Percentiles rank a stretch among this genome's conserved stretches.
Evolutionary conservation across 2,329 filamentous ascomycete genomes (phyloP).

Genomic region (Colletotrichum horii): DNA sequence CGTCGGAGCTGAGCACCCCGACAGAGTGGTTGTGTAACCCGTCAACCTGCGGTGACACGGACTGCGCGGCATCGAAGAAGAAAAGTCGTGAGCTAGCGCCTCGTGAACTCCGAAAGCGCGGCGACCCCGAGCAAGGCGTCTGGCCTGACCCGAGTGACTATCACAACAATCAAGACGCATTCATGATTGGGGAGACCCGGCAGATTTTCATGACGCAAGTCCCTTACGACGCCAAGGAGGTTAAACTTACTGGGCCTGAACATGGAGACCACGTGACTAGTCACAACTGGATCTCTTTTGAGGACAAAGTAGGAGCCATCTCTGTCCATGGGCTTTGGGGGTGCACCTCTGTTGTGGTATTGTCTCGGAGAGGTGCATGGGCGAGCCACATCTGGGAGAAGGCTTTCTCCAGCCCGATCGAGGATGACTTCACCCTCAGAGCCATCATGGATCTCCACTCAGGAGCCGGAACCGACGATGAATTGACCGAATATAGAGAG

Average conservation of each 20-base stretch:
- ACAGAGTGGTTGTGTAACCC: neutral
- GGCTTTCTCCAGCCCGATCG: fast-evolving
- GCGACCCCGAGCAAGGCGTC: neutral
- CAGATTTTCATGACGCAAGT: neutral
- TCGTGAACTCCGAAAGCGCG: neutral
- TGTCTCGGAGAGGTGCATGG: neutral
- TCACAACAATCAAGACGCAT: neutral
- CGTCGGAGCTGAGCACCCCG: neutral
- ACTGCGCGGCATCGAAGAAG: neutral
- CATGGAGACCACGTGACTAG: neutral
- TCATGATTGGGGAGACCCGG: neutral
- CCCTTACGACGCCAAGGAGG: neutral
- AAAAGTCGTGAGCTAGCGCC: neutral
- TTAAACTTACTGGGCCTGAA: fast-evolving
- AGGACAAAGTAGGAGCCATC: neutral
- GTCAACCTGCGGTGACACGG: neutral
- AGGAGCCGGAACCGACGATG: neutral
- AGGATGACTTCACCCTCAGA: neutral
- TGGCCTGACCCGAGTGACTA: neutral
- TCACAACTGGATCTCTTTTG: neutral
- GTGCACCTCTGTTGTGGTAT: neutral
- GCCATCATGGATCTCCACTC: neutral
- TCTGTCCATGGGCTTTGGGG: neutral
- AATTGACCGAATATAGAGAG: neutral
- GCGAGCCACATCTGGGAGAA: neutral